Base-by-base conservation (phyloP, 179 eudicot genomes). In the Carnegiea gigantea region DNA sequence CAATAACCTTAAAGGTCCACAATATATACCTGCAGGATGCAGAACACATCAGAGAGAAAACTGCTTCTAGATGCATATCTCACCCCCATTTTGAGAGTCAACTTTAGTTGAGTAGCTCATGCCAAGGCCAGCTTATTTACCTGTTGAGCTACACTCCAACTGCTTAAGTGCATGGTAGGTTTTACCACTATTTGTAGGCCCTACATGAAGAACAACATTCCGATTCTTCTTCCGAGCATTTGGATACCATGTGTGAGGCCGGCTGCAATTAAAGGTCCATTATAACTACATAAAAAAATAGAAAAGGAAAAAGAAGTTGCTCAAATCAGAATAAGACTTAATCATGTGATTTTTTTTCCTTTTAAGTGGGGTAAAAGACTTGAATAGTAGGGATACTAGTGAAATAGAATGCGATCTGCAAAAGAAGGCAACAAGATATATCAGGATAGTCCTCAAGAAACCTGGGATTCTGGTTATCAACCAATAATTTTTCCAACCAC, bases 101-200 rank as follows among this genome's bases (percentile, higher is more conserved):
- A 73, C 57, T 51, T 48, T n/a, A 54, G 70, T 67, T 18, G 9
- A 38, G 49, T 36, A 24, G 15, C 38, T 30, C 28, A 60, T 62
- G 59, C 40, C 26, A 81, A 26, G 73, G 23, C 70, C 70, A 67
- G 68, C 30, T 70, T 51, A 62, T 57, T 73, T 88, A 96, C 99
- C 99, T 74, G 98, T 90, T 86, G 96, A 86, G 89, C 98, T 90
- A 44, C 89, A 82, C 86, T 96, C 93, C 88, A 96, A 88, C 77
- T 84, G 91, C 88, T 96, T 94, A 82, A 96, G 82, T 26, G 99
- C 99, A 59, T 92, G 88, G 83, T 92, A 88, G 72, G 99, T 94
- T 87, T 96, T 96, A 74, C 99, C 99, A 85, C 99, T 96, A 80
- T 96, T 96, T 84, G 99, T 96, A 76, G 98, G 98, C 77, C 99